These are phyloP conservation scores for Podospora didyma DNA, from an alignment of 495 filamentous ascomycete species.

Conservation along the genomic window DNA sequence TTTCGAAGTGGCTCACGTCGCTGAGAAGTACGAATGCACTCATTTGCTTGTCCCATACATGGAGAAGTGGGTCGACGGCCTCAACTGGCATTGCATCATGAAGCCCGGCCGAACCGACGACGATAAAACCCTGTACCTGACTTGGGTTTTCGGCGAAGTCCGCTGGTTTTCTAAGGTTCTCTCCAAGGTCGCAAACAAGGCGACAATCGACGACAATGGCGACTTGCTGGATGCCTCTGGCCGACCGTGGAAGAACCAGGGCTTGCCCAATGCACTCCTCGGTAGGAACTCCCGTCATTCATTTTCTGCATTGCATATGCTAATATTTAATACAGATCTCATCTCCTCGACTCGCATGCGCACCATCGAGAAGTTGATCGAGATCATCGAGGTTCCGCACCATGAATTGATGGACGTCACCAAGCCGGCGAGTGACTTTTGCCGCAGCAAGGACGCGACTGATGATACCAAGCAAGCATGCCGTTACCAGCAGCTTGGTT, in stretches of 20 bases:
- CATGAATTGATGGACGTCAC: constrained; percentile 5
- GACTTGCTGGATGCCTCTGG: constrained; percentile 8
- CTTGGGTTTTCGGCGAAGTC: constrained; percentile 21
- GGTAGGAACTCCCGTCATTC: constrained; percentile 10
- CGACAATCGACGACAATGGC: constrained; percentile 7
- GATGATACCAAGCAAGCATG: constrained; percentile 12
- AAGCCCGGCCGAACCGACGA: background rate
- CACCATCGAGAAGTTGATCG: constrained; percentile 2
- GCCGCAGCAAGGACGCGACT: constrained; percentile 9
- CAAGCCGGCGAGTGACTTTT: constrained; percentile 1
- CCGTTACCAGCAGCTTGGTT: constrained; percentile 20
- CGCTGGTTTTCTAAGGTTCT: constrained; percentile 11
- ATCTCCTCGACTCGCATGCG: constrained; percentile 5
- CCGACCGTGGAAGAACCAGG: constrained; percentile 10
- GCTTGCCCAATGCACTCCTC: constrained; percentile 9
- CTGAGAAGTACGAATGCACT: constrained; percentile 15
- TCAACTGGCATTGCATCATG: constrained; percentile 13
- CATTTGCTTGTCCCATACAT: constrained; percentile 17
- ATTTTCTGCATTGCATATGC: background rate
- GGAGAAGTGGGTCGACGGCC: constrained; percentile 10
- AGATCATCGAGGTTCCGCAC: background rate
- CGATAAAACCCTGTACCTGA: constrained; percentile 17
- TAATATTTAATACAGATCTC: constrained; percentile 5
- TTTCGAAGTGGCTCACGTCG: constrained; percentile 13
- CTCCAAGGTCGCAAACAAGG: constrained; percentile 11